Percentiles rank a stretch among this genome's conserved stretches.
Evolutionary conservation across 1,284 basidiomycete genomes (phyloP).

Genomic region (Leccinum solheimii): DNA sequence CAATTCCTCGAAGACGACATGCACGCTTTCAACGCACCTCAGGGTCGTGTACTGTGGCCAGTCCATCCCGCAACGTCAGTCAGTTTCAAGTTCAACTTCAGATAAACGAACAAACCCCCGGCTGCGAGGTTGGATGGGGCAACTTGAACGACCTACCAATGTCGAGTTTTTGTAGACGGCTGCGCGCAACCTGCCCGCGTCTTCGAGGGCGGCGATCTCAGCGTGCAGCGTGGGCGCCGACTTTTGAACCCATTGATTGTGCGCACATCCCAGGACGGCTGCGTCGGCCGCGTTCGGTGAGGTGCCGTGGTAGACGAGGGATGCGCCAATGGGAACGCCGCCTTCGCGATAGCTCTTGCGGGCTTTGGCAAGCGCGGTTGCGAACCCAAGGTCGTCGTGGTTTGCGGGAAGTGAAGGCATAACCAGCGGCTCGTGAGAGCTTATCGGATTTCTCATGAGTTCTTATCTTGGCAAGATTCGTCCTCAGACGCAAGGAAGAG

Average conservation of each 20-base stretch:
- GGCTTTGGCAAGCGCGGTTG: slow-evolving; percentile 45
- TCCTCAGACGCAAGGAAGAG: not conserved
- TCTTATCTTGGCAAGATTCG: slow-evolving; percentile 15
- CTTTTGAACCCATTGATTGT: slow-evolving; percentile 58
- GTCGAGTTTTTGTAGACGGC: slow-evolving; percentile 48
- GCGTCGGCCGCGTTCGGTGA: slow-evolving; percentile 13
- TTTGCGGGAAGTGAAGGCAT: not conserved
- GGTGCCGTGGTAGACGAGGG: slow-evolving; percentile 39
- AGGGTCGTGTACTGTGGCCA: slow-evolving; percentile 45
- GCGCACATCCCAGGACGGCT: slow-evolving; percentile 45
- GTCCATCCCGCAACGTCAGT: not conserved
- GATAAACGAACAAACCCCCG: not conserved
- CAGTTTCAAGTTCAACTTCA: not conserved
- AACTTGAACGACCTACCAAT: slow-evolving; percentile 29
- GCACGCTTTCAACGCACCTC: slow-evolving; percentile 37
- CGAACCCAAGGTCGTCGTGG: not conserved
- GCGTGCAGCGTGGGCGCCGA: slow-evolving; percentile 55
- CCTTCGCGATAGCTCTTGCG: slow-evolving; percentile 46
- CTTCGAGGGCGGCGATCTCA: slow-evolving; percentile 54
- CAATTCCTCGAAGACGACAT: not conserved
- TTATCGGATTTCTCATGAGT: not conserved
- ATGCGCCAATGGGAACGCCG: slow-evolving; percentile 60
- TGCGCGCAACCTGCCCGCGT: slow-evolving; percentile 47
- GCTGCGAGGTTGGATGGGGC: not conserved
- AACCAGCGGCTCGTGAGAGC: not conserved